Conservation (phyloP, 495 filamentous ascomycete species). For the Penicillium ochrochloron region DNA sequence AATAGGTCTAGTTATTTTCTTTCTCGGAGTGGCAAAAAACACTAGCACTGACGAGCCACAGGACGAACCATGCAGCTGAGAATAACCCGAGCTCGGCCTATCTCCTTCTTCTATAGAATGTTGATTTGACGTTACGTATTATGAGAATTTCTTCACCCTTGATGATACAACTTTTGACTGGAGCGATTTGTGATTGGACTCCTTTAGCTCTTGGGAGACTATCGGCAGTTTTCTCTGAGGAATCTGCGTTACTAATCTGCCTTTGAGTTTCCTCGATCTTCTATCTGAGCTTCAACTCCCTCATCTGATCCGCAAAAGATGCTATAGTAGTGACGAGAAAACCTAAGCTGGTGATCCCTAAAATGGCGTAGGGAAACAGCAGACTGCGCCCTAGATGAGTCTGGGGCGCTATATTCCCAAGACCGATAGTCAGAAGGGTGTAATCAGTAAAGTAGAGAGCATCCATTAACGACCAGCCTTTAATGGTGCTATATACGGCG, state of each 20-base stretch:
- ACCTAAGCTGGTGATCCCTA: slow-evolving; percentile 80
- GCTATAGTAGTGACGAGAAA: slow-evolving; percentile 78
- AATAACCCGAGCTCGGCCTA: slow-evolving; percentile 70
- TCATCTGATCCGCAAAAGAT: slow-evolving; percentile 75
- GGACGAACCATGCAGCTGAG: slow-evolving; percentile 60
- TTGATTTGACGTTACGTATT: slow-evolving; percentile 60
- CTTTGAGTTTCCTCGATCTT: slow-evolving; percentile 5
- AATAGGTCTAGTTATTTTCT: slow-evolving; percentile 8
- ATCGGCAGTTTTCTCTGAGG: not conserved
- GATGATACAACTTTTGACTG: not conserved
- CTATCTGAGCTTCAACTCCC: slow-evolving; percentile 63
- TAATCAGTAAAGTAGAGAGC: slow-evolving; percentile 81
- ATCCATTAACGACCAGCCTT: slow-evolving; percentile 77
- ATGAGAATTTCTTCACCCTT: slow-evolving; percentile 61
- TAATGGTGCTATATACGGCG: slow-evolving; percentile 67
- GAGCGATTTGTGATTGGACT: not conserved
- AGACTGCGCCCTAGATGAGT: slow-evolving; percentile 64
- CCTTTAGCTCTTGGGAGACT: not conserved
- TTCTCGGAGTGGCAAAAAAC: slow-evolving; percentile 63
- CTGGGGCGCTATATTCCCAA: slow-evolving; percentile 65
- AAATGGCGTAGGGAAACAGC: slow-evolving; percentile 73
- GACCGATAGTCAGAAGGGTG: slow-evolving; percentile 81
- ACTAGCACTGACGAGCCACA: slow-evolving; percentile 78
- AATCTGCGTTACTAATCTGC: slow-evolving; percentile 42
- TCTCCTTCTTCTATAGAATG: slow-evolving; percentile 56